Base-by-base conservation (phyloP, 345 rosid genomes). In the Salix caprea region DNA sequence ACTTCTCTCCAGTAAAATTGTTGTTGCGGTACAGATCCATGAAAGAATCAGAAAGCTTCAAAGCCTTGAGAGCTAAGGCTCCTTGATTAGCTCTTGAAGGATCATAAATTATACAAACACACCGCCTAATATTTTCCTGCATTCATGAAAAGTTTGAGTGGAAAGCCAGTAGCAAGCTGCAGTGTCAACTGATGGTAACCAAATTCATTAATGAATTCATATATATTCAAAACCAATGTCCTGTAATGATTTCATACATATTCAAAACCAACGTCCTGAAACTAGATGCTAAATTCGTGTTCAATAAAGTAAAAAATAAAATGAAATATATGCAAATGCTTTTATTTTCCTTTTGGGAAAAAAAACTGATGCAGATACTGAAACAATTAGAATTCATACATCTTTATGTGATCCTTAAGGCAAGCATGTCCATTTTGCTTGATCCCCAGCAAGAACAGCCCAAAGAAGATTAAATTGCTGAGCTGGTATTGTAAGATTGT, bases 91-190 rank as follows among this genome's bases (percentile, higher is more conserved):
- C 87, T 84, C 91, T 89, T 44, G 99, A 94, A 78, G 99, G 99
- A 85, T 94, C 99, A 84, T 94, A 96, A 65, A 96, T 90, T 78
- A 96, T 94, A 85, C 99, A 92, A 10, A 96, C 99, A 80, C 98
- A 96, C 80, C 97, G 86, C 85, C 85, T 94, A 74, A 96, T 96
- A 79, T 92, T 96, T 81, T 96, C 98, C 97, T 96, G 91, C 56
- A 44, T 16, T 39, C 62, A 58, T 8, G 7, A 58, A 58, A 9
- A 58, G 26, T 54, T 54, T 5, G 61, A 58, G 28, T 58, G 61
- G 61, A 58, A 58, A 58, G 62, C 62, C 11, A 58, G 62, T 58
- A 23, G 61, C 23, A 58, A 58, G 62, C 62, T 58, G 24, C 62
- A 23, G 11, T 10, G 23, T 26, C 11, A 58, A n/a, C 28, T 58